Base-by-base conservation (phyloP, 2,329 filamentous ascomycete genomes). In the Elsinoe perseae region DNA sequence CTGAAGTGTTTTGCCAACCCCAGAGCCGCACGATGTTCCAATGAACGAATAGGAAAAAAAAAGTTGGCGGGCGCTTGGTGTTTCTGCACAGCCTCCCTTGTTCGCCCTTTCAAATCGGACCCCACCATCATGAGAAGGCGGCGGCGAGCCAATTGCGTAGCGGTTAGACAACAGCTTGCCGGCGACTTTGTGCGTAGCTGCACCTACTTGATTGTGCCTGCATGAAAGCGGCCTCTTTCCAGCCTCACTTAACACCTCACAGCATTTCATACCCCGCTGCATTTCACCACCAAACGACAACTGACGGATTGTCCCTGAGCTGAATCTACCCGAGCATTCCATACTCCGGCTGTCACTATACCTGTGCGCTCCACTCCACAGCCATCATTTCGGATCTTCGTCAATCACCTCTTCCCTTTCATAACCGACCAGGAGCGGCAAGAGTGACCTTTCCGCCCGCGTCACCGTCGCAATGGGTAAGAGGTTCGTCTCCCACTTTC, bases 381-480 rank as follows among this genome's bases (percentile, higher is more conserved):
- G 18, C 48, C 6, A 38, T 34, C 20, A 32, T 32, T 20, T 52
- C 48, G 27, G 48, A 52, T 52, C 48, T 32, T 52, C 12, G 28
- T 32, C 44, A 34, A 36, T 18, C 48, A 38, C 16, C 28, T 5
- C 16, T 25, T 18, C 8, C 40, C 30, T 30, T 52, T 38, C 28
- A 25, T 25, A 52, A 23, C 30, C 20, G 20, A 36, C 7, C 28
- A 36, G 25, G 7, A 34, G 30, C 48, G 48, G 32, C 30, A 52
- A 28, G 28, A 25, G 48, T 25, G 30, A 10, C 10, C 28, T 21
- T 34, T 52, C 48, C 48, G 48, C 30, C 16, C 16, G 20, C 48
- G 48, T 34, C 48, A 36, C 21, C 16, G 28, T 56, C 53, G 28
- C 27, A 46, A 56, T 56, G 53, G 53, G 53, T 36, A 56, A 56